Conservation (phyloP, 164 flowering plant genomes). For the Tinospora cordifolia region DNA sequence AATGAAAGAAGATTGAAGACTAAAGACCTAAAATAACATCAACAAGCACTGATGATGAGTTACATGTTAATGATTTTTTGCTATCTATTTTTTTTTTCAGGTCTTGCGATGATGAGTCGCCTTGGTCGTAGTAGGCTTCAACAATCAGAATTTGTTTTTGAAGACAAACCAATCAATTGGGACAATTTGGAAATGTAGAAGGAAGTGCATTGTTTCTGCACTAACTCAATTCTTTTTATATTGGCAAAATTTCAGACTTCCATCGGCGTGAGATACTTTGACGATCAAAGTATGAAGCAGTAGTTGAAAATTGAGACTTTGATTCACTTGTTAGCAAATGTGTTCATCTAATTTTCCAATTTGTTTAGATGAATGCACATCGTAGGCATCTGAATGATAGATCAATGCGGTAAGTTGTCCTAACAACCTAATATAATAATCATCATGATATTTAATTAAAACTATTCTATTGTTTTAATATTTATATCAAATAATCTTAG, state of each 20-base stretch:
- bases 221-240: not conserved
- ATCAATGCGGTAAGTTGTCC: too few relatives aligned
- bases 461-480: too few relatives aligned
- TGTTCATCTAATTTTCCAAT: not conserved
- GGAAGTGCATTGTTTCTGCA: not conserved
- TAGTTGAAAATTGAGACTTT: not conserved
- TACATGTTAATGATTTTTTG: not conserved
- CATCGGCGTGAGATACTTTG: not conserved
- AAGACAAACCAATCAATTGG: slow-evolving; percentile 38
- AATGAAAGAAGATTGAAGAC: too few relatives aligned
- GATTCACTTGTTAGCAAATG: not conserved
- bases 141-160: slow-evolving; percentile 35
- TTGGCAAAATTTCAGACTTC: not conserved
- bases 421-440: too few relatives aligned
- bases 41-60: too few relatives aligned
- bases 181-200: slow-evolving; percentile 24
- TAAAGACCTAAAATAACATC: too few relatives aligned
- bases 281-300: not conserved
- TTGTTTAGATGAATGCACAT: too few relatives aligned
- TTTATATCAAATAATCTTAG: too few relatives aligned
- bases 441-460: too few relatives aligned
- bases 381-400: too few relatives aligned
- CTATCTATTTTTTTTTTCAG: slow-evolving; percentile 27
- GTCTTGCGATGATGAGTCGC: slow-evolving; percentile 76
- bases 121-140: slow-evolving; percentile 56